Evolutionary conservation across 163 green algal genomes (phyloP).

Genomic region (Volvox carteri): DNA sequence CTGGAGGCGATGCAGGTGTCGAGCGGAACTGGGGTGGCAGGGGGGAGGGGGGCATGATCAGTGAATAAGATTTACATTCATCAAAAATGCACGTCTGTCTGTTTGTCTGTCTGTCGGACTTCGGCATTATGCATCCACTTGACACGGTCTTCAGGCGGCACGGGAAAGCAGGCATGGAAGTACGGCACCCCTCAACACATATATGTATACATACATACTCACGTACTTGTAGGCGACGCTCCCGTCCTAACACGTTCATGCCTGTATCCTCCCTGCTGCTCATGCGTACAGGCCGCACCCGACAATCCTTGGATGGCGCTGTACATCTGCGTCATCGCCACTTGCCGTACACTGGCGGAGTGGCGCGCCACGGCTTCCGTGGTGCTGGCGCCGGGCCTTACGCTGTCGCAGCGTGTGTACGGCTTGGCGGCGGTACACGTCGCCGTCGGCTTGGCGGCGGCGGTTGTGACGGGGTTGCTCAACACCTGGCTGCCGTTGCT

Average conservation of each 20-base stretch:
- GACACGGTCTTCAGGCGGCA: too few species aligned
- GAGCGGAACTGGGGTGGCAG: not conserved
- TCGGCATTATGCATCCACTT: too few species aligned
- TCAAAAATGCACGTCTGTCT: too few species aligned
- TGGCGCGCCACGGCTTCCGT: slow-evolving; percentile 18
- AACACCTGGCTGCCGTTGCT: slow-evolving; percentile 55
- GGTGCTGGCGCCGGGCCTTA: not conserved
- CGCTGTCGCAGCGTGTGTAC: not conserved
- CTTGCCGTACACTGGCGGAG: slow-evolving; percentile 47
- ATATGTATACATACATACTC: too few species aligned
- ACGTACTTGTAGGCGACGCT: too few species aligned
- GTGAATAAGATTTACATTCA: too few species aligned
- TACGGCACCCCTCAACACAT: too few species aligned
- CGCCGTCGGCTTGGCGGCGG: not conserved
- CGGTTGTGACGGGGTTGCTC: slow-evolving; percentile 39
- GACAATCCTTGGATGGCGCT: slow-evolving; percentile 54
- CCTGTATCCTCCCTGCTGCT: too few species aligned
- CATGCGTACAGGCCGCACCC: slow-evolving; percentile 14
- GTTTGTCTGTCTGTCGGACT: too few species aligned
- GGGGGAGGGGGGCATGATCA: too few species aligned
- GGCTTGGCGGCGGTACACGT: slow-evolving; percentile 25
- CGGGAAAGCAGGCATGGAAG: too few species aligned
- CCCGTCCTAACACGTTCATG: too few species aligned
- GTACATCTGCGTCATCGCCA: slow-evolving; percentile 51
- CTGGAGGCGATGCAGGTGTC: slow-evolving; percentile 44